These are phyloP conservation scores for Colletotrichum kahawae DNA, from an alignment of 2,329 filamentous ascomycete species.

Conservation along the genomic window DNA sequence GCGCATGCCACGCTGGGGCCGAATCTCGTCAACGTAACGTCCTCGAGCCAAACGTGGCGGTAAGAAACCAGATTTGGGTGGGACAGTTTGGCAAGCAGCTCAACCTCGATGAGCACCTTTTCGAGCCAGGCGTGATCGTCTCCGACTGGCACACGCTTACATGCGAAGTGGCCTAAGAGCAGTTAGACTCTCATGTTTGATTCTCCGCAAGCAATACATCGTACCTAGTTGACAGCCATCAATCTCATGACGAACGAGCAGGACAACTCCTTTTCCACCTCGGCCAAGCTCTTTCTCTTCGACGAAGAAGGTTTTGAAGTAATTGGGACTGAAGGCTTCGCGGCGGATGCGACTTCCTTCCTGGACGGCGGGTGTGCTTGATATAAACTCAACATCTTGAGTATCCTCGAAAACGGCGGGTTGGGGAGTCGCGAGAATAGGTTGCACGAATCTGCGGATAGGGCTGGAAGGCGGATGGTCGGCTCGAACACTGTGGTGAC, in stretches of 20 bases:
- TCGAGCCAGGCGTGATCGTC: constrained; percentile 95
- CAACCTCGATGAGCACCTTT: constrained; percentile 91
- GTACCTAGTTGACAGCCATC: constrained; percentile 80
- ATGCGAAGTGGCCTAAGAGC: constrained; percentile 76
- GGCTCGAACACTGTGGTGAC: constrained; percentile 49
- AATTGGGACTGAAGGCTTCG: constrained; percentile 88
- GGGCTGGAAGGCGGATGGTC: constrained; percentile 55
- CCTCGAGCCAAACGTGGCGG: constrained; percentile 95
- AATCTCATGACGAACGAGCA: constrained; percentile 91
- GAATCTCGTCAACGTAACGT: constrained; percentile 83
- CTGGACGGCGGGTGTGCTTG: constrained; percentile 55
- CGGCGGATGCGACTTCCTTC: constrained; percentile 77
- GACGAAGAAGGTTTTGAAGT: constrained; percentile 92
- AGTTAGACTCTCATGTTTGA: constrained; percentile 9
- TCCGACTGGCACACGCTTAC: constrained; percentile 94
- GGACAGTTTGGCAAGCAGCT: constrained; percentile 87
- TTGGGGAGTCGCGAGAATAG: constrained; percentile 37
- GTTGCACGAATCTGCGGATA: constrained; percentile 57
- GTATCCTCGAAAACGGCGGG: constrained; percentile 30
- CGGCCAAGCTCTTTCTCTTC: constrained; percentile 86
- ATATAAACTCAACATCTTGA: constrained; percentile 54
- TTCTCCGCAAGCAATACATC: neutral
- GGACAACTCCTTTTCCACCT: constrained; percentile 92
- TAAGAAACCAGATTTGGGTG: constrained; percentile 97
- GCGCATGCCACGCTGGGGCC: constrained; percentile 91